Evolutionary conservation across 129 eudicot genomes (phyloP).

Genomic region (Calendula officinalis): DNA sequence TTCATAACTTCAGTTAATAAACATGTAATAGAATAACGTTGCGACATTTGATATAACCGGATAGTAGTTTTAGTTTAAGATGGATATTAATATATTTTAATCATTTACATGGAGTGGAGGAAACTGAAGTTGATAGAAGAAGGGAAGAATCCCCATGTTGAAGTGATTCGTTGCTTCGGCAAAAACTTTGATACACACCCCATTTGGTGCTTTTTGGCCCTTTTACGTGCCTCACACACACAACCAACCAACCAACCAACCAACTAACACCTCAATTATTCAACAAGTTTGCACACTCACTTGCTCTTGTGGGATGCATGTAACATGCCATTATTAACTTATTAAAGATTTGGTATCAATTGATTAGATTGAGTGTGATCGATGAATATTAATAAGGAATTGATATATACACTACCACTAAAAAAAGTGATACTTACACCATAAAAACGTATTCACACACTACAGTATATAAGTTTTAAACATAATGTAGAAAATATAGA

Average conservation of each 20-base stretch:
- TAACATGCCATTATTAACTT: slow-evolving; percentile 21
- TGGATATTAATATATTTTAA: neutral
- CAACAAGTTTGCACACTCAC: slow-evolving; percentile 23
- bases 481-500: too few relatives aligned
- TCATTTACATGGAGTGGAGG: slow-evolving; percentile 14
- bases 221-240: slow-evolving; percentile 37
- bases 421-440: too few relatives aligned
- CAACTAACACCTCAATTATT: slow-evolving; percentile 31
- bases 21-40: too few relatives aligned
- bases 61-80: neutral
- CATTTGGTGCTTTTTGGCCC: slow-evolving; percentile 24
- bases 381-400: neutral
- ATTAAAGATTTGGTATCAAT: slow-evolving; percentile 3
- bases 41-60: neutral
- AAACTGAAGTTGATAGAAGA: slow-evolving; percentile 17
- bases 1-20: too few relatives aligned
- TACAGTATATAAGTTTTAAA: too few relatives aligned
- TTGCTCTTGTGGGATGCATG: slow-evolving; percentile 34
- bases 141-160: slow-evolving; percentile 13
- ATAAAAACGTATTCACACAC: too few relatives aligned
- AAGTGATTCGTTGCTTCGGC: slow-evolving; percentile 37
- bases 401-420: too few relatives aligned
- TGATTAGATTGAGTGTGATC: neutral
- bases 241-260: slow-evolving; percentile 14
- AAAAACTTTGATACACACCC: slow-evolving; percentile 26